A percentile compares a stretch with the other conserved stretches of the same genome.
Evolutionary conservation across 495 filamentous ascomycete species (phyloP).

Genomic region (Trichoderma gamsii): DNA sequence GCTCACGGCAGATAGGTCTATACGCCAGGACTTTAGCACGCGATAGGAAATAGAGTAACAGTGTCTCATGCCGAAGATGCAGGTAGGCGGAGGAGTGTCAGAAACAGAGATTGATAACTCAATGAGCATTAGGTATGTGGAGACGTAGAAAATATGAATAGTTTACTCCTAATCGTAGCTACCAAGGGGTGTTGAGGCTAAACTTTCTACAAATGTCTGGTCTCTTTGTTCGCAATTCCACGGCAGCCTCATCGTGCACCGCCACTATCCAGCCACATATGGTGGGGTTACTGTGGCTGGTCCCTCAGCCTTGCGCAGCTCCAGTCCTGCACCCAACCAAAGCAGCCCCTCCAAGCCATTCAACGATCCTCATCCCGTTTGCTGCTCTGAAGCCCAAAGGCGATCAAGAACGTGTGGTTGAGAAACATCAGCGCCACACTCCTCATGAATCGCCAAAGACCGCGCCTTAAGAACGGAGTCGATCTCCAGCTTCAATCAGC

Average conservation of each 20-base stretch:
- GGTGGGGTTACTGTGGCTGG: background rate
- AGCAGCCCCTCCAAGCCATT: background rate
- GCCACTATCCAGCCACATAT: background rate
- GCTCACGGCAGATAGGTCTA: too few relatives aligned
- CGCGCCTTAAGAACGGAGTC: constrained; percentile 32
- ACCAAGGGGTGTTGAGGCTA: too few relatives aligned
- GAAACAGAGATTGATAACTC: too few relatives aligned
- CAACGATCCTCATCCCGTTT: background rate
- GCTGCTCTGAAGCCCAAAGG: background rate
- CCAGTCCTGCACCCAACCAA: background rate
- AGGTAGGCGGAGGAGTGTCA: too few relatives aligned
- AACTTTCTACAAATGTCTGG: too few relatives aligned
- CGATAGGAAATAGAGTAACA: too few relatives aligned
- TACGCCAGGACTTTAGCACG: too few relatives aligned
- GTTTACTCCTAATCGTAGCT: too few relatives aligned
- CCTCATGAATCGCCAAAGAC: constrained; percentile 17
- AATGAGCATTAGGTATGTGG: too few relatives aligned
- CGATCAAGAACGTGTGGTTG: background rate
- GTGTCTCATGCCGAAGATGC: too few relatives aligned
- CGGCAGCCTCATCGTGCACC: background rate
- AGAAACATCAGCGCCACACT: background rate
- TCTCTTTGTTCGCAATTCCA: too few relatives aligned
- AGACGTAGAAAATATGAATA: too few relatives aligned
- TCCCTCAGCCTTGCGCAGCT: constrained; percentile 1
- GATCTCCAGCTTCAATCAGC: constrained; percentile 35